These are phyloP conservation scores for Cladosporium oxysporum DNA, from an alignment of 2,329 filamentous ascomycete genomes.

Conservation along the genomic window DNA sequence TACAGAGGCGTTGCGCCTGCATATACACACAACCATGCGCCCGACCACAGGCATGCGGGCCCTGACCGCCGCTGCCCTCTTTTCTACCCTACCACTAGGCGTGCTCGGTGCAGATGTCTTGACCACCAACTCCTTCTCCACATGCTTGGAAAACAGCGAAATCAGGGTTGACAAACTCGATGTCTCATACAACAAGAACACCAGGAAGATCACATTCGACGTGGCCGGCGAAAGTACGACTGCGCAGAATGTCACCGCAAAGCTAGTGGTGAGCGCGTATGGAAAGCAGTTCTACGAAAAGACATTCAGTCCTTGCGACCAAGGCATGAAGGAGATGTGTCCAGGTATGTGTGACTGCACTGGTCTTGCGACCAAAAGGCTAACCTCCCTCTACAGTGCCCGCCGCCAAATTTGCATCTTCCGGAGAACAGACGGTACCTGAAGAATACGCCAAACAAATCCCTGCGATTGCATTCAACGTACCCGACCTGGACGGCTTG, in stretches of 20 bases:
- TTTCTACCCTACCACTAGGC: constrained; percentile 43
- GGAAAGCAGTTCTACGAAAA: constrained; percentile 78
- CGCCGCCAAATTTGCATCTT: constrained; percentile 69
- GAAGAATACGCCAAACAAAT: constrained; percentile 71
- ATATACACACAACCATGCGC: constrained; percentile 32
- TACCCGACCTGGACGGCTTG: constrained; percentile 86
- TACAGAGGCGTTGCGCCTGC: constrained; percentile 12
- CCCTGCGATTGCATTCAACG: constrained; percentile 81
- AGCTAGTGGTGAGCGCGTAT: constrained; percentile 77
- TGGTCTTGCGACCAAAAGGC: not conserved
- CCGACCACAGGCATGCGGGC: constrained; percentile 26
- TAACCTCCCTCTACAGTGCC: constrained; percentile 59
- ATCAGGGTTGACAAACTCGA: constrained; percentile 74
- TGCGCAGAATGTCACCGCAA: constrained; percentile 77
- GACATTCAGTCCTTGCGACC: constrained; percentile 78
- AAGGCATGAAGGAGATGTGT: constrained; percentile 71
- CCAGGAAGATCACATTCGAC: constrained; percentile 76
- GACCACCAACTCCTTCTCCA: constrained; percentile 76
- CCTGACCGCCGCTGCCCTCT: constrained; percentile 33
- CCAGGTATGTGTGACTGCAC: constrained; percentile 61
- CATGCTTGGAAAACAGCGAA: constrained; percentile 61
- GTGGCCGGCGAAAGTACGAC: constrained; percentile 73
- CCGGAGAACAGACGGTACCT: constrained; percentile 72
- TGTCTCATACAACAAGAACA: constrained; percentile 75
- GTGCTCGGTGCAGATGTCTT: constrained; percentile 70